Base-by-base conservation (phyloP, 2,329 filamentous ascomycete genomes). In the Pseudogymnoascus sp. region DNA sequence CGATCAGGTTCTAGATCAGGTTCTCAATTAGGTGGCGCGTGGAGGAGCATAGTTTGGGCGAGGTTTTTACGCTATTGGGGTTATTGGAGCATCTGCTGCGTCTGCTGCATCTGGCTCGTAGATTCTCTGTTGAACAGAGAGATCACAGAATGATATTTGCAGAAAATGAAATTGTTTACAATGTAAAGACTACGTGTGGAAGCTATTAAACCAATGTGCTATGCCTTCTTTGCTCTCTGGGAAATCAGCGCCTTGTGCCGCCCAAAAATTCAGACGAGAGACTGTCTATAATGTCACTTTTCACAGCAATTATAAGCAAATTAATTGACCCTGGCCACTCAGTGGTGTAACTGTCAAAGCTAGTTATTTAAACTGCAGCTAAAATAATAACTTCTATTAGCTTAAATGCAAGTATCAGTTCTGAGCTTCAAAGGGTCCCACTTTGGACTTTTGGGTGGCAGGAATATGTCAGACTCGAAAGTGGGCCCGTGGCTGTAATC, bases 41-140 rank as follows among this genome's bases (percentile, higher is more conserved):
- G 50, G 50, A 33, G 50, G 50, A 56, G 50, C 28, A 56, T 56
- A 33, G 50, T 56, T 56, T 56, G 25, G 47, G 50, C 50, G 50
- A 56, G 50, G n/a, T 33, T 56, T 44, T 56, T 56, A 10, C 50
- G 50, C 50, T 33, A 56, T 33, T 56, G 50, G 50, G 47, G 25
- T 56, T 56, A 56, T 56, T 33, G 50, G 50, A 33, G 50, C 28
- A 21, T 56, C 16, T 56, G 50, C n/a, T 56, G 28, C 50, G 50
- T 56, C 16, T 33, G 50, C n/a, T 56, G 28, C 50, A n/a, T 56
- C 10, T 56, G 28, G 14, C 50, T 56, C 25, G 50, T 11, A 10
- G 50, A 14, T 56, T 33, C 50, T 56, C 33, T 56, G 50, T 56
- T 33, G 25, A 56, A 56, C 50, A 18, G 12, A 56, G 50, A 21